Conservation (phyloP, 345 rosid species). For the Nasturtium officinale region DNA sequence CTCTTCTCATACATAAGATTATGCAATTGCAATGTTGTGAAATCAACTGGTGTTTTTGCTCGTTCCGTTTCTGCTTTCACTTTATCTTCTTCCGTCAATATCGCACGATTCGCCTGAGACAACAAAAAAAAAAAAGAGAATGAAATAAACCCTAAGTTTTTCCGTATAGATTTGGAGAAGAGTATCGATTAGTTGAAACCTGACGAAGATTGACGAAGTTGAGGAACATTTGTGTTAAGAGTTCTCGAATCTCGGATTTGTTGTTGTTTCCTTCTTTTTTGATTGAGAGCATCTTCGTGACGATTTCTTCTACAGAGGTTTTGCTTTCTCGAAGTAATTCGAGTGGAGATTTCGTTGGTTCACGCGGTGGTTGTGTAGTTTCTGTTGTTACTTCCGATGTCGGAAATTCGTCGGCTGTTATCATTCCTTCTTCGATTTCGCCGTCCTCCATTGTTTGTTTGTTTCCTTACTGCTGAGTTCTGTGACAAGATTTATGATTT, state of each 20-base stretch:
- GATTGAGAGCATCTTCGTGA: constrained; percentile 60
- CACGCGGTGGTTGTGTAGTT: constrained; percentile 34
- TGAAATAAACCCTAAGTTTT: constrained; percentile 24
- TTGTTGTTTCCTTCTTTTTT: constrained; percentile 59
- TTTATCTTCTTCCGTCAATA: constrained; percentile 79
- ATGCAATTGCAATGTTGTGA: constrained; percentile 83
- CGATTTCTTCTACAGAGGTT: constrained; percentile 74
- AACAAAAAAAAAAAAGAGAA: background rate
- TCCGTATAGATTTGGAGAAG: background rate
- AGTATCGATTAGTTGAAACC: constrained; percentile 42
- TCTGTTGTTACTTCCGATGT: constrained; percentile 20
- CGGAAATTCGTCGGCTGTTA: constrained; percentile 45
- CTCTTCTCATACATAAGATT: constrained; percentile 97
- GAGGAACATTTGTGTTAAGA: constrained; percentile 82
- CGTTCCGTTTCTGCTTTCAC: constrained; percentile 84
- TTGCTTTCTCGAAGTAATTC: constrained; percentile 74
- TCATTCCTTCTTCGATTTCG: constrained; percentile 80
- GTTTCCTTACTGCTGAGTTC: background rate
- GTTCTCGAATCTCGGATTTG: constrained; percentile 70
- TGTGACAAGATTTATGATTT: background rate
- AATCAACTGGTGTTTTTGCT: constrained; percentile 87
- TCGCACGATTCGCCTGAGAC: constrained; percentile 69
- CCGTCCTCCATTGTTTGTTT: constrained; percentile 76
- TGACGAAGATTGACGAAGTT: constrained; percentile 84
- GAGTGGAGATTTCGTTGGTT: constrained; percentile 54